These are phyloP conservation scores for Metschnikowia corniflorae DNA, from an alignment of 805 yeast genomes.

Conservation along the genomic window DNA sequence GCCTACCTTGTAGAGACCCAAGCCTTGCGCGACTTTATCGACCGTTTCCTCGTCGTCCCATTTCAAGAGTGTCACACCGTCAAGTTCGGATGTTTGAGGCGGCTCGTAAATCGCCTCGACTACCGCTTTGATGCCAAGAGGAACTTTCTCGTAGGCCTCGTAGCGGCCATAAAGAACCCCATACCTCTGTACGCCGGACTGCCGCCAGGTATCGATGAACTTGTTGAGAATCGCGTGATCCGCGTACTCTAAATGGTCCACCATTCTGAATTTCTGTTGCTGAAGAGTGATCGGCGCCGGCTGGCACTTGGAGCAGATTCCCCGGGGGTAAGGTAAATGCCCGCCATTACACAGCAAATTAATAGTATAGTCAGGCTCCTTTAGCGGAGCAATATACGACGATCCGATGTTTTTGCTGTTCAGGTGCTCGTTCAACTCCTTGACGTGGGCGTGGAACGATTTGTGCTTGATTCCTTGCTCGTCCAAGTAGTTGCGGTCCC, in stretches of 20 bases:
- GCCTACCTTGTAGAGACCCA: constrained; percentile 76
- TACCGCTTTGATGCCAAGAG: constrained; percentile 89
- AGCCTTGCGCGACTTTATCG: constrained; percentile 48
- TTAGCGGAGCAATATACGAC: constrained; percentile 71
- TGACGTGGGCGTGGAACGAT: constrained; percentile 80
- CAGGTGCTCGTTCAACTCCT: constrained; percentile 62
- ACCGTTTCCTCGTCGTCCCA: constrained; percentile 56
- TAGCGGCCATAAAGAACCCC: constrained; percentile 85
- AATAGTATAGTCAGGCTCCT: constrained; percentile 67
- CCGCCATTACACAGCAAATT: constrained; percentile 66
- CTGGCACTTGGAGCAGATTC: constrained; percentile 94
- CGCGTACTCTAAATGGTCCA: constrained; percentile 93
- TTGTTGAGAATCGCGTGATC: constrained; percentile 68
- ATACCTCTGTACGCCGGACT: constrained; percentile 78
- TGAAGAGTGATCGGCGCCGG: constrained; percentile 93
- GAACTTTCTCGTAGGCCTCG: constrained; percentile 74
- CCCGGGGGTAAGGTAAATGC: constrained; percentile 91
- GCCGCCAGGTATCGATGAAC: constrained; percentile 91
- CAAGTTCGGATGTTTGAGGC: constrained; percentile 80
- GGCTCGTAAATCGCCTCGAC: constrained; percentile 95
- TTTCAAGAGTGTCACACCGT: constrained; percentile 63
- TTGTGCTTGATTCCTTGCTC: constrained; percentile 80
- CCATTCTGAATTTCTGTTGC: constrained; percentile 90
- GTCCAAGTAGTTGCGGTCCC: constrained; percentile 75
- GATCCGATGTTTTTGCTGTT: constrained; percentile 60